Percentiles rank a stretch among this genome's conserved stretches.
These are phyloP conservation scores for Gonium pectorale DNA, from an alignment of 139 green algal species.

Conservation along the genomic window DNA sequence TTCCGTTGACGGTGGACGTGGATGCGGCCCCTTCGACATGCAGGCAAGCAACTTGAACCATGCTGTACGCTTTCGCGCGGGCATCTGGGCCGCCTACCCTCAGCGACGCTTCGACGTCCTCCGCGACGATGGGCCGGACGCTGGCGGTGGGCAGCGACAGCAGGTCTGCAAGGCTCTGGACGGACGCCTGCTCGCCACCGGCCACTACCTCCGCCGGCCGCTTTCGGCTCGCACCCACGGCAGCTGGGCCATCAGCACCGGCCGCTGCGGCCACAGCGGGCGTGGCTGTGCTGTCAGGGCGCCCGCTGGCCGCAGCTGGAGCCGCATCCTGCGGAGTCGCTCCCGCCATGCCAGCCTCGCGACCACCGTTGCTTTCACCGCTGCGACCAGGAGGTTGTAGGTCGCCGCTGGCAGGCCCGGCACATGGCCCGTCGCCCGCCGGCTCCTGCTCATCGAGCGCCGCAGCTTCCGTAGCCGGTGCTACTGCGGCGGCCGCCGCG, in stretches of 20 bases:
- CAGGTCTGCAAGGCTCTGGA: not conserved
- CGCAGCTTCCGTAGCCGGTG: not conserved
- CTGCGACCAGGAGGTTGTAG: too few species aligned
- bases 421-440: too few species aligned
- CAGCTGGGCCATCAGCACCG: too few species aligned
- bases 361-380: not conserved
- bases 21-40: too few species aligned
- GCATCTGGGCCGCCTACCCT: not conserved
- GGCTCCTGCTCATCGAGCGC: too few species aligned
- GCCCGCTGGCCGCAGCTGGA: not conserved
- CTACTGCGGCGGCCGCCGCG: not conserved
- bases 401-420: too few species aligned
- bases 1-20: too few species aligned
- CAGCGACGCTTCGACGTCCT: conserved; percentile 52
- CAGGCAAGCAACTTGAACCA: too few species aligned
- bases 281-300: not conserved
- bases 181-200: not conserved
- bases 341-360: not conserved
- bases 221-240: not conserved
- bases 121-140: conserved; percentile 6
- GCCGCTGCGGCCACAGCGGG: too few species aligned
- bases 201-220: not conserved
- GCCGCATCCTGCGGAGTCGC: too few species aligned
- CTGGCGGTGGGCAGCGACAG: not conserved
- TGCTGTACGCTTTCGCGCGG: too few species aligned